Percentiles rank a stretch among this genome's conserved stretches.
phyloP scores from a whole-genome alignment of 2,329 filamentous ascomycete genomes.

The Calonectria pseudoreteaudii region DNA sequence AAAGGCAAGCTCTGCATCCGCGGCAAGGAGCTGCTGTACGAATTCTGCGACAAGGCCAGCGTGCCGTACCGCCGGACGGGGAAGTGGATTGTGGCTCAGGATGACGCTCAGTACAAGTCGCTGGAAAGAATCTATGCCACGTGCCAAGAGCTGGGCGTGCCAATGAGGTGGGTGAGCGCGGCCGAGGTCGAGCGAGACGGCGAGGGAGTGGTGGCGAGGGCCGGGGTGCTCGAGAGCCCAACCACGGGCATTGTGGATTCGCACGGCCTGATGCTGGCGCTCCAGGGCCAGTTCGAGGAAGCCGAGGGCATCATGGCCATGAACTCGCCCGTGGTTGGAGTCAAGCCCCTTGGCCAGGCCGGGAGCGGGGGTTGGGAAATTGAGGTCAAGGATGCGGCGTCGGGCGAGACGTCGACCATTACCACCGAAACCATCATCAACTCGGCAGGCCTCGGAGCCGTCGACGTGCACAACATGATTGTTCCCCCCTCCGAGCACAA shows the following conservation, averaged over 20 bases:
- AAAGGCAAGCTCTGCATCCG: conserved; percentile 87
- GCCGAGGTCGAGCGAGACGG: conserved; percentile 75
- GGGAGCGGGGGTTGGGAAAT: conserved; percentile 78
- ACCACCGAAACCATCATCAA: conserved; percentile 86
- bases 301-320: conserved; percentile 82
- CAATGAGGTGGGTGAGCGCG: conserved; percentile 75
- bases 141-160: conserved; percentile 64
- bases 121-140: conserved; percentile 64
- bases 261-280: conserved; percentile 84
- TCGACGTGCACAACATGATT: conserved; percentile 84
- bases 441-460: conserved; percentile 87
- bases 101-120: conserved; percentile 72
- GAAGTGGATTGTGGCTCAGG: conserved; percentile 97
- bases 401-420: conserved; percentile 67
- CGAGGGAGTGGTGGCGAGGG: conserved; percentile 77
- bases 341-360: conserved; percentile 62
- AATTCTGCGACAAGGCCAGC: conserved; percentile 73
- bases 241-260: conserved; percentile 92
- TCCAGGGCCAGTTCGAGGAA: conserved; percentile 83
- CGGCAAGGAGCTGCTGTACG: conserved; percentile 83
- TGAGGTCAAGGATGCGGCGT: conserved; percentile 59
- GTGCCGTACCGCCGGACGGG: conserved; percentile 82
- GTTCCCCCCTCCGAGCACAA: conserved; percentile 67
- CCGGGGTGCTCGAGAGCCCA: conserved; percentile 76
- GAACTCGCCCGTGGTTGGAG: conserved; percentile 70